phyloP scores from a whole-genome alignment of 2,329 filamentous ascomycete genomes.

The Nemania sp. region DNA sequence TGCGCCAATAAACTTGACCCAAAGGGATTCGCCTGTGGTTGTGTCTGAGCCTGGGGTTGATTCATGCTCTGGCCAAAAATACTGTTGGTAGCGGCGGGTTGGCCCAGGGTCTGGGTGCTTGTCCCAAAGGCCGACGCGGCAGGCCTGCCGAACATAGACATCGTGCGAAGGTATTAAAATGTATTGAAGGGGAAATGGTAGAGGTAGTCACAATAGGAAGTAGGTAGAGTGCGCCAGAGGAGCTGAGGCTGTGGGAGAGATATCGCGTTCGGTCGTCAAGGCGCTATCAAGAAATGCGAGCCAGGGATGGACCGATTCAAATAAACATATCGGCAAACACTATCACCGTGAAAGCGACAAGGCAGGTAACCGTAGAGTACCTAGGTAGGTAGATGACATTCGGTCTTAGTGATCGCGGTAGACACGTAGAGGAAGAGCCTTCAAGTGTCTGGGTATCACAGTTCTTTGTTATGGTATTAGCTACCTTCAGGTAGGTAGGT shows the following conservation, averaged over 20 bases:
- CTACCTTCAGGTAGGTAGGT: not conserved
- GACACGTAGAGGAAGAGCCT: not conserved
- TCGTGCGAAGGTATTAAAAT: constrained; percentile 26
- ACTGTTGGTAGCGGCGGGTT: constrained; percentile 47
- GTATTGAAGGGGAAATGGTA: not conserved
- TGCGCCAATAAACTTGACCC: constrained; percentile 51
- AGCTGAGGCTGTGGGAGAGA: not conserved
- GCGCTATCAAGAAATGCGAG: constrained; percentile 12
- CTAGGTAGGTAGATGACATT: not conserved
- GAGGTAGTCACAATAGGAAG: not conserved
- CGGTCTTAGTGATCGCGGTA: not conserved
- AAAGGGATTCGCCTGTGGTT: constrained; percentile 44
- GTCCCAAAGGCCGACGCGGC: constrained; percentile 43
- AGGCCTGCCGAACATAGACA: constrained; percentile 47
- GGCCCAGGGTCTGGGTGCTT: constrained; percentile 41
- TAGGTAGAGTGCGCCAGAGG: constrained; percentile 6
- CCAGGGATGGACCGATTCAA: constrained; percentile 6
- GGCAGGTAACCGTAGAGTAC: not conserved
- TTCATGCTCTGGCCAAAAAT: constrained; percentile 58
- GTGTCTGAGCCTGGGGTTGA: constrained; percentile 53
- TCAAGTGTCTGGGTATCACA: not conserved
- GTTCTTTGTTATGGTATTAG: constrained; percentile 20
- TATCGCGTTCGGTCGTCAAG: constrained; percentile 22
- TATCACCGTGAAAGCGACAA: not conserved
- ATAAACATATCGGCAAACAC: not conserved